Percentiles rank a stretch among this genome's conserved stretches.
These are phyloP conservation scores for Salvia sclarea DNA, from an alignment of 305 asterid genomes.

Conservation along the genomic window DNA sequence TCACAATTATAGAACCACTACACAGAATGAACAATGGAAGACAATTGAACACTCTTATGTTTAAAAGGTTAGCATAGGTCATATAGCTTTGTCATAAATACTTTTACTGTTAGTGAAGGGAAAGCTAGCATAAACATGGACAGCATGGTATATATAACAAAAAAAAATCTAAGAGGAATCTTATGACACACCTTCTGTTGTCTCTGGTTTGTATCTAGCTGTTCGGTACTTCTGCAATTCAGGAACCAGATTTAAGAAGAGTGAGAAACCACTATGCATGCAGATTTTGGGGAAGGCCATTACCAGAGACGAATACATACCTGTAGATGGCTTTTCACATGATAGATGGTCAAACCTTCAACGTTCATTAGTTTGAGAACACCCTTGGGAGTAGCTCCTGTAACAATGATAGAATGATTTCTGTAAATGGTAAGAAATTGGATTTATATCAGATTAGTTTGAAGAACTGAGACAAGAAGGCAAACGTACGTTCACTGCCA, in stretches of 20 bases:
- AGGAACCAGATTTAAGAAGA: slow-evolving; percentile 33
- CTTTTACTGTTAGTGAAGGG: slow-evolving; percentile 3
- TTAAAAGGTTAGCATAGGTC: slow-evolving; percentile 10
- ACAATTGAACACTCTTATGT: slow-evolving; percentile 17
- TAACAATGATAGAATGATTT: slow-evolving; percentile 23
- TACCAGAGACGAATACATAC: slow-evolving; percentile 38
- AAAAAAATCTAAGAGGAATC: slow-evolving; percentile 17
- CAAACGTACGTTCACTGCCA: slow-evolving; percentile 80
- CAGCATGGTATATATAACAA: slow-evolving; percentile 24
- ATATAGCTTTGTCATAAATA: background rate
- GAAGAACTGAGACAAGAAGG: slow-evolving; percentile 29
- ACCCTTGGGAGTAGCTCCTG: slow-evolving; percentile 98
- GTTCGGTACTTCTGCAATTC: slow-evolving; percentile 87
- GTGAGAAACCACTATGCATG: slow-evolving; percentile 26
- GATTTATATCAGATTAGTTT: slow-evolving; percentile 26
- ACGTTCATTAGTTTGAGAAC: slow-evolving; percentile 88
- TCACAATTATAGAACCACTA: background rate
- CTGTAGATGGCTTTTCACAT: slow-evolving; percentile 97
- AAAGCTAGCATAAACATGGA: slow-evolving; percentile 29
- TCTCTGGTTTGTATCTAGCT: slow-evolving; percentile 85
- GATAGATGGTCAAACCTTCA: slow-evolving; percentile 86
- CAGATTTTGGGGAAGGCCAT: slow-evolving; percentile 20
- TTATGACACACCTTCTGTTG: slow-evolving; percentile 65
- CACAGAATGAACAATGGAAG: background rate
- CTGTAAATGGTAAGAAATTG: slow-evolving; percentile 22